A percentile compares a stretch with the other conserved stretches of the same genome.
phyloP scores from a whole-genome alignment of 805 yeast genomes.

The Clavispora vitiphila region DNA sequence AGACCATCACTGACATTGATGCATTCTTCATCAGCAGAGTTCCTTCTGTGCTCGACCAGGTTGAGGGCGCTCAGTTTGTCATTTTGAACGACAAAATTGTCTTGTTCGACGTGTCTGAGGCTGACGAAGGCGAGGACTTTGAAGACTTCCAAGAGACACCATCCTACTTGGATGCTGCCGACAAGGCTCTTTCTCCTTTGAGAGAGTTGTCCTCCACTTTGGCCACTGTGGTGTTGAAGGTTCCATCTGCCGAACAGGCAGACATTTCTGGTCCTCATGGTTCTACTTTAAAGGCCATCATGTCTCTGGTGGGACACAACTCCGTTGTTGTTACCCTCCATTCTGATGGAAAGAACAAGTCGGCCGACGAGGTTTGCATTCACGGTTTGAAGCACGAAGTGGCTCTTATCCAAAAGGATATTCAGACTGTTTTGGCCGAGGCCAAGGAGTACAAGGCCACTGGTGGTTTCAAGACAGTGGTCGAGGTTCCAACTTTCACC shows the following conservation, averaged over 20 bases:
- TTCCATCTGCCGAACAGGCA: constrained; percentile 54
- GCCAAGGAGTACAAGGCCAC: constrained; percentile 41
- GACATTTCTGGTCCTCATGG: constrained; percentile 57
- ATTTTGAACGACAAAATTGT: constrained; percentile 47
- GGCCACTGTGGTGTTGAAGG: constrained; percentile 43
- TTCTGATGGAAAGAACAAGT: constrained; percentile 27
- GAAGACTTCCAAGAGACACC: constrained; percentile 67
- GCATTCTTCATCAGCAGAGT: constrained; percentile 50
- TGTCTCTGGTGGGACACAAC: constrained; percentile 31
- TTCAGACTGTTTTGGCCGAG: constrained; percentile 52
- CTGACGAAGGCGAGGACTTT: constrained; percentile 35
- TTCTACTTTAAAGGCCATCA: constrained; percentile 48
- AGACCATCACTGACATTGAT: constrained; percentile 59
- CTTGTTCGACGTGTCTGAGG: constrained; percentile 49
- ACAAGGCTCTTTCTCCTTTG: constrained; percentile 49
- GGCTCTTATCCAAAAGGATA: constrained; percentile 44
- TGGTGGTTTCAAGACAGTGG: constrained; percentile 40
- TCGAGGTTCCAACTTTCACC: constrained; percentile 61
- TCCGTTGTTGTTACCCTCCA: constrained; percentile 47
- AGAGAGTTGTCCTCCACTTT: constrained; percentile 56
- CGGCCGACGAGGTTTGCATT: constrained; percentile 52
- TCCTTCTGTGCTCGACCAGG: constrained; percentile 33
- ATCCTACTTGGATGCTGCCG: constrained; percentile 48
- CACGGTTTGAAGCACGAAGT: constrained; percentile 71
- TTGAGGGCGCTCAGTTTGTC: constrained; percentile 50